phyloP scores from a whole-genome alignment of 1,284 basidiomycete genomes.

The Cutaneotrichosporon cutaneum region DNA sequence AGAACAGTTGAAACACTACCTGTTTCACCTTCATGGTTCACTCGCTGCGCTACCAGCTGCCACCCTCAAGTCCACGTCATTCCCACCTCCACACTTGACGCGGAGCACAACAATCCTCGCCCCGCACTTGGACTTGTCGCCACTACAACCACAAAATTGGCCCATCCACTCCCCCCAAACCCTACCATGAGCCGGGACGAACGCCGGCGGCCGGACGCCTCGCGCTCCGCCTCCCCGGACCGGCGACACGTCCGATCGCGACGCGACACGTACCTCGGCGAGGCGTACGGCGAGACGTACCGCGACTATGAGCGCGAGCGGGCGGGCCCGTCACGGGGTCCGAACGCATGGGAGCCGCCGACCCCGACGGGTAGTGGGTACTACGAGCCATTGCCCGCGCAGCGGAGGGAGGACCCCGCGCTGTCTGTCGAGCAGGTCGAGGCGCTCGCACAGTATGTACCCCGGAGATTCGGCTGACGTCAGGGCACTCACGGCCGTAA shows the following conservation, averaged over 20 bases:
- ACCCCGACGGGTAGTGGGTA: not conserved
- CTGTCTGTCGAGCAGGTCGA: not conserved
- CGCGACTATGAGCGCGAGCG: not conserved
- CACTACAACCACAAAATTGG: not conserved
- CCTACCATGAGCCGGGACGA: not conserved
- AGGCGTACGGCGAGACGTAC: not conserved
- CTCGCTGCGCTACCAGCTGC: no score
- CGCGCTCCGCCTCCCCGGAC: not conserved
- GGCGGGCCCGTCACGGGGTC: not conserved
- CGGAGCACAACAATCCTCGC: not conserved
- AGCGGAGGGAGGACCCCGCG: no score
- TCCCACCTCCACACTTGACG: not conserved
- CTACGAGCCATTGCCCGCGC: no score
- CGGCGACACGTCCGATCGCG: not conserved
- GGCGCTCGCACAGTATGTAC: not conserved
- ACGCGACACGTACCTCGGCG: not conserved
- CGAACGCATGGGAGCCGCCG: not conserved
- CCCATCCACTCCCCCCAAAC: not conserved
- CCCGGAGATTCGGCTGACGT: not conserved
- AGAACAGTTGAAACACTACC: no score
- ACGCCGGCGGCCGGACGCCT: not conserved
- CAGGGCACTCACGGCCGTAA: slow-evolving; percentile 5
- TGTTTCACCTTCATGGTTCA: no score
- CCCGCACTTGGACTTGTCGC: not conserved
- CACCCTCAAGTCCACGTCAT: not conserved